Evolutionary conservation across 495 filamentous ascomycete species (phyloP), one percentile per base, ranked within the genome.

Genomic region (Oleoguttula mirabilis): DNA sequence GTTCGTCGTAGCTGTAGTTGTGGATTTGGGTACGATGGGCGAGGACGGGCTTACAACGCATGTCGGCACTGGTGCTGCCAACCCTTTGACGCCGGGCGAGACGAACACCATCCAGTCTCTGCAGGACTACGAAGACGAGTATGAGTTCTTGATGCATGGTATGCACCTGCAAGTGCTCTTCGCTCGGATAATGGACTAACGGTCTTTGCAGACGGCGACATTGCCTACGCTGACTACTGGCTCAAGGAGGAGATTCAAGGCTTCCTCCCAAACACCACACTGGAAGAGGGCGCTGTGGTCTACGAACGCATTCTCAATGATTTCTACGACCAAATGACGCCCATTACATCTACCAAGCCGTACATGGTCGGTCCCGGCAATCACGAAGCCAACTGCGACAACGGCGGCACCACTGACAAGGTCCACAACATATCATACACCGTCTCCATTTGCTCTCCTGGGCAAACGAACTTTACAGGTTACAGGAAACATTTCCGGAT

Each of bases 341-440:
- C 59, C 0, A 64, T 74, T 37, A 55, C 69, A 0, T 59, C 54
- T 8, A 51, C 54, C 35, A 68, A 66, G 36, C 60, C 62, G 1
- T 76, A 76, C 54, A 72, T 76, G 67, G 68, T 70, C 27, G 60
- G 60, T n/a, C 66, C 69, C 0, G 68, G 68, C 1, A 75, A 72
- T 56, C 71, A 75, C 55, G 71, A 75, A 50, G 69, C 70, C 5
- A 65, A 66, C 45, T 75, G 71, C 27, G 51, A 51, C 33, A 50
- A 56, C 14, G 57, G 56, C 21, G 44, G 45, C 19, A 37, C 39
- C 6, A 42, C 27, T 4, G 38, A 52, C 35, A 21, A 47, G 16
- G 30, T 16, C 4, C 21, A 36, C 7, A 39, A 39, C 36, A 34
- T 43, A 14, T 15, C 21, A 7, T 52, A 44, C 22, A 48, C 32